Evolutionary conservation across 352 stramenopile species (phyloP).

Genomic region (Blastocystis sp.): DNA sequence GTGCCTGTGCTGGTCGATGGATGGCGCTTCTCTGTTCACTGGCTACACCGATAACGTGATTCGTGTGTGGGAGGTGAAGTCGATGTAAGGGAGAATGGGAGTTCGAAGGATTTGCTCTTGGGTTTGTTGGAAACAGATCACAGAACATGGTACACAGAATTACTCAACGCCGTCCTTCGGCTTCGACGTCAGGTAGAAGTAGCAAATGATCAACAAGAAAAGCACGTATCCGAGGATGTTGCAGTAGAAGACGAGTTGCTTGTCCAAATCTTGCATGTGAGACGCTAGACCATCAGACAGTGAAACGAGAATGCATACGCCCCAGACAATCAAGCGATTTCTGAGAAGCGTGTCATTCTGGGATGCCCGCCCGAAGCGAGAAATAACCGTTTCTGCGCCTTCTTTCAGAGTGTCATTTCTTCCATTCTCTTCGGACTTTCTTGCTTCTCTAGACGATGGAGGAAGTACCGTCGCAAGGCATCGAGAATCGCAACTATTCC

Average conservation of each 20-base stretch:
- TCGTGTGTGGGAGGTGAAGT: no score
- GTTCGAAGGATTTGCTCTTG: neutral
- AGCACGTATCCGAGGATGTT: constrained; percentile 14
- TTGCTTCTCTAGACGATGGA: constrained; percentile 29
- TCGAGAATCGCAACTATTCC: constrained; percentile 44
- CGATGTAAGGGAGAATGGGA: no score
- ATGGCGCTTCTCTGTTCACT: no score
- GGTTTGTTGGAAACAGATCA: neutral
- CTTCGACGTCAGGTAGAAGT: constrained; percentile 53
- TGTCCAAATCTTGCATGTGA: constrained; percentile 30
- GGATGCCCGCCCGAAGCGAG: neutral
- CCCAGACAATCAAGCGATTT: neutral
- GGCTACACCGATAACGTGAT: no score
- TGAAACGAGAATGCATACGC: neutral
- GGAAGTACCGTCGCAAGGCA: neutral
- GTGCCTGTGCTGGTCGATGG: no score
- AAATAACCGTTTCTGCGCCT: neutral
- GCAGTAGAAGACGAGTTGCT: constrained; percentile 55
- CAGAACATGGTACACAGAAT: constrained; percentile 23
- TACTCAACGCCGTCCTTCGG: constrained; percentile 57
- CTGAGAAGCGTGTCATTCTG: neutral
- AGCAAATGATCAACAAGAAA: constrained; percentile 37
- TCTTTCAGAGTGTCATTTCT: constrained; percentile 16
- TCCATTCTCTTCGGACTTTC: neutral
- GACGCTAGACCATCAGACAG: neutral